phyloP scores from a whole-genome alignment of 768 basidiomycete genomes.

The Phaeolepiota aurea region DNA sequence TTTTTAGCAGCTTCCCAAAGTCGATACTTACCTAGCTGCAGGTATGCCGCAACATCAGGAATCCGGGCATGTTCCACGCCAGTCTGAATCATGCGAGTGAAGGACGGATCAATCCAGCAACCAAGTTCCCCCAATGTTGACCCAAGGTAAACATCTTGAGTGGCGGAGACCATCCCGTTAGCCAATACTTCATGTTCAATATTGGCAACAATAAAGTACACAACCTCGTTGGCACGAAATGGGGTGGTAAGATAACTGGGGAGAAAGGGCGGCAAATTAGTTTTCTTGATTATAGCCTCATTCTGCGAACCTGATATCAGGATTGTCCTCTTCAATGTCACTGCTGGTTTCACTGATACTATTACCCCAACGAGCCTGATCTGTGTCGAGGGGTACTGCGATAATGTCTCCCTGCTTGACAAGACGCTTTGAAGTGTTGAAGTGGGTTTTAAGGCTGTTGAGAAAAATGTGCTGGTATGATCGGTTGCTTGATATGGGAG shows the following conservation, averaged over 20 bases:
- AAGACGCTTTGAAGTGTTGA: slow-evolving; percentile 43
- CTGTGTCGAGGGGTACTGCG: slow-evolving; percentile 52
- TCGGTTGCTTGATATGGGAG: slow-evolving; percentile 60
- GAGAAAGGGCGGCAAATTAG: too few relatives aligned
- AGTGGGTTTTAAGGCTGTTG: slow-evolving; percentile 53
- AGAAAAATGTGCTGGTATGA: slow-evolving; percentile 56
- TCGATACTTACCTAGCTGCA: slow-evolving; percentile 38
- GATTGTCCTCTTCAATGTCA: neutral
- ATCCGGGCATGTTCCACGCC: slow-evolving; percentile 66
- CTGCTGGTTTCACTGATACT: slow-evolving; percentile 1
- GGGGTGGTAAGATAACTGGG: slow-evolving; percentile 11
- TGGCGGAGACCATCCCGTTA: slow-evolving; percentile 13
- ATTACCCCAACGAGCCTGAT: slow-evolving; percentile 18
- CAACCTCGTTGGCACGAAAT: slow-evolving; percentile 33
- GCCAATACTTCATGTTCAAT: slow-evolving; percentile 57
- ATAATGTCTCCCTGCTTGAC: slow-evolving; percentile 73
- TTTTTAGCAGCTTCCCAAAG: neutral
- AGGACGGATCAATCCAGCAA: slow-evolving; percentile 69
- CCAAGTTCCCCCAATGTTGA: slow-evolving; percentile 66
- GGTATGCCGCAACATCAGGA: slow-evolving; percentile 42
- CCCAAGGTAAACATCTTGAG: slow-evolving; percentile 42
- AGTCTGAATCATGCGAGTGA: slow-evolving; percentile 72
- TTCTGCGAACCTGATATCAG: neutral
- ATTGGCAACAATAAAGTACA: slow-evolving; percentile 75
- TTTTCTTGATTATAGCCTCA: neutral